Evolutionary conservation across 139 green algal genomes (phyloP), one percentile per base, ranked within the genome.

Genomic region (Cymbomonas tetramitiformis): DNA sequence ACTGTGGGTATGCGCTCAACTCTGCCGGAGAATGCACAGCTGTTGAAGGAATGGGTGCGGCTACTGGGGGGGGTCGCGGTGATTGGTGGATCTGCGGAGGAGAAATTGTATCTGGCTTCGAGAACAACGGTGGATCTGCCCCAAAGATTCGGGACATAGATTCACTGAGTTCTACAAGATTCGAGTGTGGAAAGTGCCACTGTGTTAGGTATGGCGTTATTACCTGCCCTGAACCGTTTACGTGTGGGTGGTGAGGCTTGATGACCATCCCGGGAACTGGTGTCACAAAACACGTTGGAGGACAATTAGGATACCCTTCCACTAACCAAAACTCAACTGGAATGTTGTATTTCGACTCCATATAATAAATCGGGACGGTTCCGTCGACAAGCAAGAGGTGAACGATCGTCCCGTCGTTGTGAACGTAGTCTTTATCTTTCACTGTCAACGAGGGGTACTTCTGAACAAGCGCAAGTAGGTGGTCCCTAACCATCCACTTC

Each of bases 271-370:
- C 77, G 0, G 64, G 50, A 0, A 83, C 94, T 18, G 87, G 87
- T 5, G 65, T 72, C 19, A 96, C 85, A 32, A 86, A 96, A 2
- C 72, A 61, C 7, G 84, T 63, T 1, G 87, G 87, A 0, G 79
- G 9, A 1, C 56, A 30, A 21, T 60, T 51, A 1, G 87, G 86
- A 68, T 87, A 96, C 1, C 38, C 43, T 61, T 92, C 86, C 1
- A 74, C 56, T 21, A 95, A 71, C 82, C 79, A 95, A 1, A 94
- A 5, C 21, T 29, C 32, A 23, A 60, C 18, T 0, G 87, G 87
- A n/a, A 96, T 87, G 78, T 95, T 94, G 77, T 96, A 96, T 54
- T 86, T 88, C 30, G 64, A 60, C 15, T 65, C 74, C 69, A 82
- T 73, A 60, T 87, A 89, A 51, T 81, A 82, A 51, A 95, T 88